Conservation (phyloP, 306 rosid species). For the Fagus crenata region DNA sequence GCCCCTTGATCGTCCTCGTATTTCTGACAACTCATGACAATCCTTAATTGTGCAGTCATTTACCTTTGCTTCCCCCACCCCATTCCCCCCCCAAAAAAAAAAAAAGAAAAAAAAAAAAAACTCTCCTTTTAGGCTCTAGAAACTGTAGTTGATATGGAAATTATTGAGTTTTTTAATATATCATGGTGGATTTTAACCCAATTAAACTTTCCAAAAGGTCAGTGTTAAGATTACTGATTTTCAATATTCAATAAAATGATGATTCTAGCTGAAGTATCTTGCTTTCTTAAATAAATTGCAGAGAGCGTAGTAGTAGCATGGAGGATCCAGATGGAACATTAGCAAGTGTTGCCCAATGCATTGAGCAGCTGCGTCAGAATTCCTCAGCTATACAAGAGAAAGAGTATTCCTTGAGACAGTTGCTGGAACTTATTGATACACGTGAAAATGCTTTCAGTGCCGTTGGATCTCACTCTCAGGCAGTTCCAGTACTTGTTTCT, state of each 20-base stretch:
- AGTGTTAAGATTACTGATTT: neutral
- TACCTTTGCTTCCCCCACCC: neutral
- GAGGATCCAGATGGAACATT: slow-evolving; percentile 99
- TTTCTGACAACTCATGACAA: neutral
- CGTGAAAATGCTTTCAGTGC: slow-evolving; percentile 99
- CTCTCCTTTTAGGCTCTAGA: neutral
- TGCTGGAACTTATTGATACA: slow-evolving; percentile 77
- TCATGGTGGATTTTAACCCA: neutral
- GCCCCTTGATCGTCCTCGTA: neutral
- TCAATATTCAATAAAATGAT: neutral
- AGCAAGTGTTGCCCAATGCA: slow-evolving; percentile 99
- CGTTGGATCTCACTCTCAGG: slow-evolving; percentile 99
- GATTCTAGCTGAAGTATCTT: slow-evolving; percentile 22
- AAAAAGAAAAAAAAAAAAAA: neutral
- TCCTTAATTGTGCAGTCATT: neutral
- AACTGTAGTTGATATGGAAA: neutral
- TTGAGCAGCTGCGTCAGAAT: slow-evolving; percentile 93
- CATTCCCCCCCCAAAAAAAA: neutral
- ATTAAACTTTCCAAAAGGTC: neutral
- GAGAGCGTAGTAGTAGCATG: slow-evolving; percentile 89
- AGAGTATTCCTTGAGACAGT: slow-evolving; percentile 85
- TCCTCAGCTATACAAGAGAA: slow-evolving; percentile 77
- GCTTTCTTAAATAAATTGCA: slow-evolving; percentile 44
- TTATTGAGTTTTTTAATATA: neutral
- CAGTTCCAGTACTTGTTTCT: slow-evolving; percentile 99